Evolutionary conservation across 2,329 filamentous ascomycete genomes (phyloP), one percentile per base, ranked within the genome.

Genomic region (Mollisiaceae sp.): DNA sequence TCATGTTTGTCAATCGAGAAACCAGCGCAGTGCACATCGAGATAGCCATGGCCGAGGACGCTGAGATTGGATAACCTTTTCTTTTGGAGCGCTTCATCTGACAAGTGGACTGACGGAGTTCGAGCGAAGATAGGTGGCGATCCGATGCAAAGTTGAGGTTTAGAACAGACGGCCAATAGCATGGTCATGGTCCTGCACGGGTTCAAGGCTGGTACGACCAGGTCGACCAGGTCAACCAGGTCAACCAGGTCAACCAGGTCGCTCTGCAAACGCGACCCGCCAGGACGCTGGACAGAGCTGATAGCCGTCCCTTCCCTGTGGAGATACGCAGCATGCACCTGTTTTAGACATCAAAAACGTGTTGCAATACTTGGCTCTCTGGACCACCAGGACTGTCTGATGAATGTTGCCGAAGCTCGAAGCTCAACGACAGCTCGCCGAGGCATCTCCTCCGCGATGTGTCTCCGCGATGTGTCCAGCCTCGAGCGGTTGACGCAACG

Each of bases 1-100:
- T 54, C 50, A 54, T 27, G 50, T 54, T 54, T 54, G 45, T 50
- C 45, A 20, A 50, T 41, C 38, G 38, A 41, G 38, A 18, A 41
- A 41, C 15, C 3, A 50, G 20, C 24, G 18, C 45, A 22, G 18
- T 1, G 20, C n/a, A 8, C 18, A 22, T 50, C 6, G 15, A 22
- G 45, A 22, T 50, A 22, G 6, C 4, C 45, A 22, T 11, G 45
- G 22, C 24, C 50, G 24, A 2, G 22, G 3, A 1, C 24, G 5
- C 27, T 27, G 24, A 35, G 50, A 54, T 54, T 54, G 50, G 50
- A 35, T 18, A 2, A 54, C 5, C 11, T 54, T 35, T 15, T 3
- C 32, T 54, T 54, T 22, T 24, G 45, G n/a, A n/a, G 45, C 45
- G 45, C 45, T 22, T 50, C 45, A 20, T 50, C 45, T 50, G 18